These are phyloP conservation scores for Trichoderma polysporum DNA, from an alignment of 2,329 filamentous ascomycete species.

Conservation along the genomic window DNA sequence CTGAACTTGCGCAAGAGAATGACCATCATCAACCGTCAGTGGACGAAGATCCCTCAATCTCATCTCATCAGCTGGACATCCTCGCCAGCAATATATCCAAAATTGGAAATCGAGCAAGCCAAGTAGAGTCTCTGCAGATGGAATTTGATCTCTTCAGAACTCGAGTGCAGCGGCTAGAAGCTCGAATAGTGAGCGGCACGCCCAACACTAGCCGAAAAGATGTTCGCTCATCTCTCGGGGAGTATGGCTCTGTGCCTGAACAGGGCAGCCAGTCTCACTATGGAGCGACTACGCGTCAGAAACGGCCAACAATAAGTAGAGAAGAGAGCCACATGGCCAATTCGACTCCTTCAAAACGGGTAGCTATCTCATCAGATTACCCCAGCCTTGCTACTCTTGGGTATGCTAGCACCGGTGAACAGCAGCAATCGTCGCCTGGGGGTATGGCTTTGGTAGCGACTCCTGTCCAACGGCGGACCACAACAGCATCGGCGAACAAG, in stretches of 20 bases:
- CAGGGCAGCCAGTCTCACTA: conserved; percentile 4
- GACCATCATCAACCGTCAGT: conserved; percentile 19
- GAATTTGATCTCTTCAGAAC: conserved; percentile 43
- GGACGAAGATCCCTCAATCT: conserved; percentile 26
- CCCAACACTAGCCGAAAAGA: conserved; percentile 8
- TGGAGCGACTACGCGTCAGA: conserved; percentile 24
- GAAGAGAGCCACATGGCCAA: conserved; percentile 22
- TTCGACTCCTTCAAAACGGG: conserved; percentile 27
- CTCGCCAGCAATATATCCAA: conserved; percentile 41
- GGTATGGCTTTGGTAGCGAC: background rate
- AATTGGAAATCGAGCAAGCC: conserved; percentile 39
- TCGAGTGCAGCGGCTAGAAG: conserved; percentile 38
- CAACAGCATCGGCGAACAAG: background rate
- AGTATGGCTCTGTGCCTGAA: conserved; percentile 1
- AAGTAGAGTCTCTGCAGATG: conserved; percentile 43
- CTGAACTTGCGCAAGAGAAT: conserved; percentile 32
- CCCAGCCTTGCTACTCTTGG: conserved; percentile 20
- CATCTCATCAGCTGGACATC: conserved; percentile 40
- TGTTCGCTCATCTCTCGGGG: background rate
- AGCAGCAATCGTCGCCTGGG: conserved; percentile 25
- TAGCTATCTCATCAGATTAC: conserved; percentile 28
- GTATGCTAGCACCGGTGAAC: conserved; percentile 17
- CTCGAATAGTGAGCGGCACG: conserved; percentile 7
- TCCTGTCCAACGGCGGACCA: conserved; percentile 11
- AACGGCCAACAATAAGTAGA: conserved; percentile 23